Evolutionary conservation across 2,329 filamentous ascomycete genomes (phyloP).

Genomic region (Xylariaceae sp.): DNA sequence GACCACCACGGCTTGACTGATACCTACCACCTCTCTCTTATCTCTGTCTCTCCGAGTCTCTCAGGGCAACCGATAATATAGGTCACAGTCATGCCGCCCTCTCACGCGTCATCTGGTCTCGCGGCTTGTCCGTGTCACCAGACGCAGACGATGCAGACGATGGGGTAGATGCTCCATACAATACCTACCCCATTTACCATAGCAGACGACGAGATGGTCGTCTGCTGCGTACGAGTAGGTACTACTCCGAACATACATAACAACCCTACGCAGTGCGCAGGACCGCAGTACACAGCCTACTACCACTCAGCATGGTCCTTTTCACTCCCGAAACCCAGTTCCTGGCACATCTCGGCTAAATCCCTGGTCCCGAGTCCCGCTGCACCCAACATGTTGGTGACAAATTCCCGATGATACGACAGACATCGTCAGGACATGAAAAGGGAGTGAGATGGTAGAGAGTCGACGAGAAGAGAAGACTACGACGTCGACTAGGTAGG

Average conservation of each 20-base stretch:
- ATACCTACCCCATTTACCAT: not conserved
- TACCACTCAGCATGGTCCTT: constrained; percentile 5
- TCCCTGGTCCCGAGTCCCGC: constrained; percentile 5
- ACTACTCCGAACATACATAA: not conserved
- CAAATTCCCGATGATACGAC: not conserved
- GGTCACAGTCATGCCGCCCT: not conserved
- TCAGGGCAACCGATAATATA: too few relatives aligned
- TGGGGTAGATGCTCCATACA: not conserved
- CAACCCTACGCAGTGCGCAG: not conserved
- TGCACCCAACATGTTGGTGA: not conserved
- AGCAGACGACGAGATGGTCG: not conserved
- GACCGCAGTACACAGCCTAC: not conserved
- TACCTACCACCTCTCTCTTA: too few relatives aligned
- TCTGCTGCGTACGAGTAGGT: not conserved
- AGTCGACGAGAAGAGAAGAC: too few relatives aligned
- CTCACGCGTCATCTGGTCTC: not conserved
- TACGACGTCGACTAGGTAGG: too few relatives aligned
- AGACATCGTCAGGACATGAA: not conserved
- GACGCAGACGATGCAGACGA: not conserved
- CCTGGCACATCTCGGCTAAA: constrained; percentile 16
- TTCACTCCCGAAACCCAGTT: constrained; percentile 12
- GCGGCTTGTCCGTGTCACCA: constrained; percentile 3
- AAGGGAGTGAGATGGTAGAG: too few relatives aligned
- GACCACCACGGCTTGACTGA: too few relatives aligned
- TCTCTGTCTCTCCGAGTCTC: too few relatives aligned